Conservation (phyloP, 148 eudicot species). For the Vaccinium myrtillus region DNA sequence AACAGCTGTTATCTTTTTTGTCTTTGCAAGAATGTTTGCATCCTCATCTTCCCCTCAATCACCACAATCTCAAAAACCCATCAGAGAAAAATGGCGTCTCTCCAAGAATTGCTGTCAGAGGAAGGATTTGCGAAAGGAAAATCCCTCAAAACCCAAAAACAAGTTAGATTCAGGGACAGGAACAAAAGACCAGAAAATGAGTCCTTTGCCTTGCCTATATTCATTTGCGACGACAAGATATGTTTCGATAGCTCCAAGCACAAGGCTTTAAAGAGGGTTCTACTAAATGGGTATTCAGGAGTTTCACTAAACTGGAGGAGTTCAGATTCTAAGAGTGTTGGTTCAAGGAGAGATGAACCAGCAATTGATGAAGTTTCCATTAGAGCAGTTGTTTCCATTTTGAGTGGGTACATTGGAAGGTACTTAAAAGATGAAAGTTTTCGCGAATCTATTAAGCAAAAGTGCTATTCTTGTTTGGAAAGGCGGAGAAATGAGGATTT, state of each 20-base stretch:
- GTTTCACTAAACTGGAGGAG: conserved; percentile 25
- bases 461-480: conserved; percentile 36
- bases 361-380: conserved; percentile 41
- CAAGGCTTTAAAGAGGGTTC: conserved; percentile 9
- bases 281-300: conserved; percentile 29
- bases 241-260: conserved; percentile 26
- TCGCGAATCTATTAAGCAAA: conserved; percentile 20
- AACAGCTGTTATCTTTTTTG: conserved; percentile 6
- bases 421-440: conserved; percentile 33
- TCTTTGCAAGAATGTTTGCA: conserved; percentile 25
- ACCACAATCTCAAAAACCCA: background rate
- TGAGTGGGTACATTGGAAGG: conserved; percentile 37
- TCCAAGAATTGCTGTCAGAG: conserved; percentile 33
- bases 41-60: background rate
- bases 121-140: conserved; percentile 29
- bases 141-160: conserved; percentile 19
- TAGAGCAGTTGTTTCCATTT: conserved; percentile 42
- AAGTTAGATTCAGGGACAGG: conserved; percentile 24
- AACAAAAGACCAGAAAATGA: conserved; percentile 17
- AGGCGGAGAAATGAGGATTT: conserved; percentile 19
- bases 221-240: conserved; percentile 43
- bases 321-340: conserved; percentile 19
- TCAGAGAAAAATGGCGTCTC: conserved; percentile 31
- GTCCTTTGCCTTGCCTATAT: conserved; percentile 39
- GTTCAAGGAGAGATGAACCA: conserved; percentile 27